Conservation (phyloP, 345 rosid genomes). For the Camelina sativa region DNA sequence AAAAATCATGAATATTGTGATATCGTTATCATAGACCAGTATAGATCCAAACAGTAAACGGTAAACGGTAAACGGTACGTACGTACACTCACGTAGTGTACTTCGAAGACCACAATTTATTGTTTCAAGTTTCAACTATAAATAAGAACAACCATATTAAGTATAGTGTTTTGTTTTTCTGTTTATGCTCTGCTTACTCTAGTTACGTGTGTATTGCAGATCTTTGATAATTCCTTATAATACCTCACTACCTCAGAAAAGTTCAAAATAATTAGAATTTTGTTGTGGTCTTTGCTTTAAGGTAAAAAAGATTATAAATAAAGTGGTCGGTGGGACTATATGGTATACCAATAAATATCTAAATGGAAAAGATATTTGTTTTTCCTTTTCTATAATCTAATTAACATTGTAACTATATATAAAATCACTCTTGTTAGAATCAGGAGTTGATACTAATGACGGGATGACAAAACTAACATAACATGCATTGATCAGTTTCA, state of each 20-base stretch:
- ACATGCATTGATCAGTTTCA: neutral
- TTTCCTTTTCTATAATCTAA: neutral
- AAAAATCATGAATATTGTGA: too few species aligned
- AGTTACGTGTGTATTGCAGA: neutral
- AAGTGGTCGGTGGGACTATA: conserved; percentile 1
- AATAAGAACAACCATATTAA: neutral
- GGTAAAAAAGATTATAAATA: neutral
- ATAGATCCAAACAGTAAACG: too few species aligned
- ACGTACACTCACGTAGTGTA: neutral
- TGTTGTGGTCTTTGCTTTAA: conserved; percentile 6
- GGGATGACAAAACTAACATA: neutral
- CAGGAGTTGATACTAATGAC: neutral
- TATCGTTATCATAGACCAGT: too few species aligned
- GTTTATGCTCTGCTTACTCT: neutral
- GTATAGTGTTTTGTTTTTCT: neutral
- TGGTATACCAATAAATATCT: neutral
- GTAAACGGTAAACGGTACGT: too few species aligned
- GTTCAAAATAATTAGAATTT: neutral
- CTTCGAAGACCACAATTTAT: neutral
- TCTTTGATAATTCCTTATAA: neutral
- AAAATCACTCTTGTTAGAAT: neutral
- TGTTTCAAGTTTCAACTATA: neutral
- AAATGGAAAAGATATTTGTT: neutral
- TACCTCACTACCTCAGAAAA: neutral
- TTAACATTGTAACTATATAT: neutral